Percentiles rank a stretch among this genome's conserved stretches.
Evolutionary conservation across 768 basidiomycete species (phyloP).

Genomic region (Rhizopogon salebrosus): DNA sequence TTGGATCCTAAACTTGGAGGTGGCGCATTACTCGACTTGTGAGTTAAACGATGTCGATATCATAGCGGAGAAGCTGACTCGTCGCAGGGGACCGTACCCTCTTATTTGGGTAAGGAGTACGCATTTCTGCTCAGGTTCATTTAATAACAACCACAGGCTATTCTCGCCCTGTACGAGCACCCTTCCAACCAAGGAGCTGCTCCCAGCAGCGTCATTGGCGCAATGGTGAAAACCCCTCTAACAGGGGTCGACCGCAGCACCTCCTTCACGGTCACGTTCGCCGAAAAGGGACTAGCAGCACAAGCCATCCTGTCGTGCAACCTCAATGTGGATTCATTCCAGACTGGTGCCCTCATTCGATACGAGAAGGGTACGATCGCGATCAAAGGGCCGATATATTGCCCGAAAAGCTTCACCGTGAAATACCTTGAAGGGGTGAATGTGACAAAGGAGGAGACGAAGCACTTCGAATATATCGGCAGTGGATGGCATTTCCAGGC

Average conservation of each 20-base stretch:
- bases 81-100: constrained; percentile 73
- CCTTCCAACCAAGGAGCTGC: constrained; percentile 57
- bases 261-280: constrained; percentile 68
- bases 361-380: constrained; percentile 69
- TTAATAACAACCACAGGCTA: constrained; percentile 43
- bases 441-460: constrained; percentile 53
- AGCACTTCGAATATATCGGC: constrained; percentile 54
- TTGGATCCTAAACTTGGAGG: constrained; percentile 77
- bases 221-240: constrained; percentile 72
- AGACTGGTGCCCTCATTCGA: constrained; percentile 61
- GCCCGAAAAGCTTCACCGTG: constrained; percentile 62
- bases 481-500: constrained; percentile 83
- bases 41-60: constrained; percentile 20
- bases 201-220: constrained; percentile 57
- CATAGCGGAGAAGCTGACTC: constrained; percentile 2
- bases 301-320: constrained; percentile 72
- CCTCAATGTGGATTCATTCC: constrained; percentile 44
- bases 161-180: constrained; percentile 75
- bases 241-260: constrained; percentile 80
- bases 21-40: constrained; percentile 83
- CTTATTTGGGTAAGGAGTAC: constrained; percentile 56
- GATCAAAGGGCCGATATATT: constrained; percentile 61
- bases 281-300: constrained; percentile 42
- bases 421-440: constrained; percentile 51
- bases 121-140: constrained; percentile 10